A percentile compares a stretch with the other conserved stretches of the same genome.
These are phyloP conservation scores for Leptographium flavum DNA, from an alignment of 2,329 filamentous ascomycete genomes.

Conservation along the genomic window DNA sequence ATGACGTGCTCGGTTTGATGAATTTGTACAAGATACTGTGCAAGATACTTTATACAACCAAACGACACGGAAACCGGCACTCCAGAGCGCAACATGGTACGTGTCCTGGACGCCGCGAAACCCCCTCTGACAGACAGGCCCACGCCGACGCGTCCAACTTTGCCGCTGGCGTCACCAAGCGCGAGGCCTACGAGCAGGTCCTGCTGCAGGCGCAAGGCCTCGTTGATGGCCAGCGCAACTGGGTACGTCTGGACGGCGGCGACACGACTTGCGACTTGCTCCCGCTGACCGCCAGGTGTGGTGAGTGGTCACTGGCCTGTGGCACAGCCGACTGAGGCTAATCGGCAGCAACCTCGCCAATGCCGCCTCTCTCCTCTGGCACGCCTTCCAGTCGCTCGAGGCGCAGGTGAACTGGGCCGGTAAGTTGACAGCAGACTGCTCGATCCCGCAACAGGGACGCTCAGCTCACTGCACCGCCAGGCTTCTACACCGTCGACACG, in stretches of 20 bases:
- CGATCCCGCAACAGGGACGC: neutral
- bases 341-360: constrained; percentile 58
- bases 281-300: constrained; percentile 16
- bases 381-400: constrained; percentile 61
- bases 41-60: too few species aligned
- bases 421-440: constrained; percentile 15
- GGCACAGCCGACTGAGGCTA: neutral
- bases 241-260: constrained; percentile 38
- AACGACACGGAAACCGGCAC: too few species aligned
- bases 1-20: too few species aligned
- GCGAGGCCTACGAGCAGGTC: constrained; percentile 61
- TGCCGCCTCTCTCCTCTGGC: constrained; percentile 61
- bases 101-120: too few species aligned
- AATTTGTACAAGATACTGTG: too few species aligned
- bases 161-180: constrained; percentile 48
- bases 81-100: neutral
- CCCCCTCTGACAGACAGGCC: too few species aligned
- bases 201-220: constrained; percentile 55
- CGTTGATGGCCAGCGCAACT: constrained; percentile 61
- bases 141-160: constrained; percentile 73
- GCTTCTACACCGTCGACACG: constrained; percentile 57
- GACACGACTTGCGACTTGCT: neutral
- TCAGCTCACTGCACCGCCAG: constrained; percentile 20
- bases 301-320: too few species aligned
- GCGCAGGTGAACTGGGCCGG: constrained; percentile 65